Percentiles rank a stretch among this genome's conserved stretches.
Conservation (phyloP, 1,284 basidiomycete genomes). For the Fomitopsis betulina region DNA sequence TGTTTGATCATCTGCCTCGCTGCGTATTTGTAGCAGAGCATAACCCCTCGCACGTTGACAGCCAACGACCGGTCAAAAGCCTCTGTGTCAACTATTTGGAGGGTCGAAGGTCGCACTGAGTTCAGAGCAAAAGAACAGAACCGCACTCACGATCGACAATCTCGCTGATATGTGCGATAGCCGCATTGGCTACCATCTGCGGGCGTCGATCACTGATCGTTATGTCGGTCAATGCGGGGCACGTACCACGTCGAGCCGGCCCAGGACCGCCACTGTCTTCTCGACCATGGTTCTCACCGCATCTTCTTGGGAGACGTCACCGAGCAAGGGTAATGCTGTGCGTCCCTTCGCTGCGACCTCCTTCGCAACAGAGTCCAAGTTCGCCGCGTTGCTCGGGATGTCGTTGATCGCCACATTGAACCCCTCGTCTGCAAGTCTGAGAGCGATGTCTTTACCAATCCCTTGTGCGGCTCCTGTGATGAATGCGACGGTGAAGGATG, state of each 20-base stretch:
- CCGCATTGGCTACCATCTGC: constrained; percentile 27
- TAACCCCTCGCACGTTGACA: constrained; percentile 23
- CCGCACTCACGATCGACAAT: constrained; percentile 19
- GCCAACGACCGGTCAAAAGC: constrained; percentile 15
- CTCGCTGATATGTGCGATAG: constrained; percentile 9
- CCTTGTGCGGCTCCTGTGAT: constrained; percentile 33
- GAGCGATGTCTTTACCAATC: constrained; percentile 34
- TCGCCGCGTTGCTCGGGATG: constrained; percentile 18
- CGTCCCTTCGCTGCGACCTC: constrained; percentile 25
- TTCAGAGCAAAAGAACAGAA: not conserved
- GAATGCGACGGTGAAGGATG: constrained; percentile 16
- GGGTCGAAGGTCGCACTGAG: not conserved
- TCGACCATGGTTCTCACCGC: constrained; percentile 32
- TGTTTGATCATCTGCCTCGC: constrained; percentile 26
- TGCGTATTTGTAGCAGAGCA: constrained; percentile 26
- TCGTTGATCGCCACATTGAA: constrained; percentile 34
- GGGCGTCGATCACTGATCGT: not conserved
- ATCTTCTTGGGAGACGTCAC: constrained; percentile 31
- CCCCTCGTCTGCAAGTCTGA: constrained; percentile 35
- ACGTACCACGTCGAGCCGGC: constrained; percentile 7
- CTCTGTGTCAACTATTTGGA: constrained; percentile 2
- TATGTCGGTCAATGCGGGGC: not conserved
- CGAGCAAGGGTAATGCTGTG: constrained; percentile 20
- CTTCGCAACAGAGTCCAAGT: constrained; percentile 22
- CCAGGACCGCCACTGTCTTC: constrained; percentile 9